Evolutionary conservation across 768 basidiomycete species (phyloP).

Genomic region (Clathrus columnatus): DNA sequence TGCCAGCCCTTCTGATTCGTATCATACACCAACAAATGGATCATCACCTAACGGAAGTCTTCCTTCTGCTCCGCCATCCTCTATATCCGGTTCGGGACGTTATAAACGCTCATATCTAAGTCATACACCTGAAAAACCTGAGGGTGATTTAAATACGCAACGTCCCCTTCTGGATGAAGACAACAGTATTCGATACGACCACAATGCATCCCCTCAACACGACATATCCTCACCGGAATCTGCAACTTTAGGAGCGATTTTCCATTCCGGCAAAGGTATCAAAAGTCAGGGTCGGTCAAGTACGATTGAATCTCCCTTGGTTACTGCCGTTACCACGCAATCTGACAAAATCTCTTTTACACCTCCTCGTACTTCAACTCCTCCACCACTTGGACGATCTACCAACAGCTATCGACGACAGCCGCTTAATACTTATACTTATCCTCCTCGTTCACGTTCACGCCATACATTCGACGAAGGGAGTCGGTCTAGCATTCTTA

Average conservation of each 20-base stretch:
- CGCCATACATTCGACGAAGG: not conserved
- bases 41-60: not conserved
- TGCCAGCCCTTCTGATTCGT: slow-evolving; percentile 5
- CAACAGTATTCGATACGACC: not conserved
- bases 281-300: not conserved
- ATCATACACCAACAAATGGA: not conserved
- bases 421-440: slow-evolving; percentile 5
- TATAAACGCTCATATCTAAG: not conserved
- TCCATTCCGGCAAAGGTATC: not conserved
- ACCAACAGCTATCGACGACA: not conserved
- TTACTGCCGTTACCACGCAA: not conserved
- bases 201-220: not conserved
- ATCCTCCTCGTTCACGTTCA: not conserved
- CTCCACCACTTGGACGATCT: not conserved
- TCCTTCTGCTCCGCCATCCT: not conserved
- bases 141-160: not conserved
- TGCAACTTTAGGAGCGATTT: not conserved
- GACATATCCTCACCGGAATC: not conserved
- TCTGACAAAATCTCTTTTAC: not conserved
- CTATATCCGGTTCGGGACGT: not conserved
- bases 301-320: not conserved
- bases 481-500: not conserved
- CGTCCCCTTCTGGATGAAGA: not conserved
- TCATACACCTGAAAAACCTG: not conserved
- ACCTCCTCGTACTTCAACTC: slow-evolving; percentile 3